Conservation (phyloP, 306 rosid species). For the Vigna trinervia region DNA sequence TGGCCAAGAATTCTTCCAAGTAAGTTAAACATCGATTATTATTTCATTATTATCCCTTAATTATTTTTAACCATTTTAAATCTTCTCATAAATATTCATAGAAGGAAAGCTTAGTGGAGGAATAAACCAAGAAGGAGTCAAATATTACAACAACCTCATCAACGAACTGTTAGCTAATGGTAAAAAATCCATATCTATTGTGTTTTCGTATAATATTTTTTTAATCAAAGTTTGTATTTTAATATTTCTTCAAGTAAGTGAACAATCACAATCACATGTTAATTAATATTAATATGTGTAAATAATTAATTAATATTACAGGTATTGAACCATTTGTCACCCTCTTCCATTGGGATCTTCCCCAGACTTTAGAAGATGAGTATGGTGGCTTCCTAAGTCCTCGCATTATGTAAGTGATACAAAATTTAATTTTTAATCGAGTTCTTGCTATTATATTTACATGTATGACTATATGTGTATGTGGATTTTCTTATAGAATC, state of each 20-base stretch:
- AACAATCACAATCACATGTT: background rate
- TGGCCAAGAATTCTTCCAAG: constrained; percentile 79
- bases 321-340: constrained; percentile 64
- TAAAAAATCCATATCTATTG: constrained; percentile 1
- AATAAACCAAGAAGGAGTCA: constrained; percentile 59
- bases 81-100: background rate
- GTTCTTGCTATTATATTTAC: background rate
- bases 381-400: constrained; percentile 67
- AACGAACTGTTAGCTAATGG: constrained; percentile 60
- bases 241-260: background rate
- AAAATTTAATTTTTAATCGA: background rate
- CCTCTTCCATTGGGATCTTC: constrained; percentile 77
- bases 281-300: background rate
- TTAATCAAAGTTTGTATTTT: constrained; percentile 16
- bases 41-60: background rate
- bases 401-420: constrained; percentile 55
- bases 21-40: constrained; percentile 27
- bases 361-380: constrained; percentile 68
- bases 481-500: background rate
- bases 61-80: background rate
- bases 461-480: background rate
- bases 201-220: background rate
- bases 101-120: constrained; percentile 71
- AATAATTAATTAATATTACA: constrained; percentile 9
- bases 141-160: constrained; percentile 67